These are phyloP conservation scores for Alternaria panax DNA, from an alignment of 2,329 filamentous ascomycete genomes.

Conservation along the genomic window DNA sequence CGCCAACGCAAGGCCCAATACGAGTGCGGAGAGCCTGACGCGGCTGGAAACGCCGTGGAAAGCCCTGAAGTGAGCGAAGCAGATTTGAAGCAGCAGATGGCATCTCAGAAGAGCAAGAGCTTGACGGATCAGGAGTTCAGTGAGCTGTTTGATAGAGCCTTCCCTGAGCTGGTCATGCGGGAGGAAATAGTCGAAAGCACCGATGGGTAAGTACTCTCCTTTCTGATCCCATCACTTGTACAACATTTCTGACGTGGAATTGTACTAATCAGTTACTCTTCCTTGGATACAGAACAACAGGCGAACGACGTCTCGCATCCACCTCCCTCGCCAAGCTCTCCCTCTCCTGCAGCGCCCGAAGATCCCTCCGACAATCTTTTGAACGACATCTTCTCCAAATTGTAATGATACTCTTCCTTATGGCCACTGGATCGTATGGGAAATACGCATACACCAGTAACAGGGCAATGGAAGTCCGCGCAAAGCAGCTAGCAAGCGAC, in stretches of 20 bases:
- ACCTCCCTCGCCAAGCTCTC: constrained; percentile 91
- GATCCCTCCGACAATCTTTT: constrained; percentile 80
- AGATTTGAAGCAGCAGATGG: constrained; percentile 79
- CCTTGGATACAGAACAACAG: constrained; percentile 75
- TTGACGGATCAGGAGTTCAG: constrained; percentile 91
- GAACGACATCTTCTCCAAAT: constrained; percentile 87
- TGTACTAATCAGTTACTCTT: constrained; percentile 85
- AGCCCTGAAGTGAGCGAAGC: constrained; percentile 72
- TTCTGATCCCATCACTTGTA: constrained; percentile 30
- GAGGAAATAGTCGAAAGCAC: constrained; percentile 67
- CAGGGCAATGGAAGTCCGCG: constrained; percentile 70
- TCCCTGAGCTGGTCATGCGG: constrained; percentile 71
- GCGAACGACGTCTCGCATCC: constrained; percentile 73
- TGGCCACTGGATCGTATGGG: constrained; percentile 62
- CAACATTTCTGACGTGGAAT: constrained; percentile 37
- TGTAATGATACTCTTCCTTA: constrained; percentile 65
- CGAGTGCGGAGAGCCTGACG: constrained; percentile 82
- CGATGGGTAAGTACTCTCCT: constrained; percentile 62
- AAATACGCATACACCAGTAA: constrained; percentile 69
- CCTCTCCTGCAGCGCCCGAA: constrained; percentile 79
- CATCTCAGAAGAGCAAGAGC: constrained; percentile 77
- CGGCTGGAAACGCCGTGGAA: constrained; percentile 65
- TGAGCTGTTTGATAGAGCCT: constrained; percentile 78
- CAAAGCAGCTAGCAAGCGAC: constrained; percentile 84
- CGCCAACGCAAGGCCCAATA: constrained; percentile 85